phyloP scores from a whole-genome alignment of 805 yeast genomes.

The Diddensiella caesifluorescens region DNA sequence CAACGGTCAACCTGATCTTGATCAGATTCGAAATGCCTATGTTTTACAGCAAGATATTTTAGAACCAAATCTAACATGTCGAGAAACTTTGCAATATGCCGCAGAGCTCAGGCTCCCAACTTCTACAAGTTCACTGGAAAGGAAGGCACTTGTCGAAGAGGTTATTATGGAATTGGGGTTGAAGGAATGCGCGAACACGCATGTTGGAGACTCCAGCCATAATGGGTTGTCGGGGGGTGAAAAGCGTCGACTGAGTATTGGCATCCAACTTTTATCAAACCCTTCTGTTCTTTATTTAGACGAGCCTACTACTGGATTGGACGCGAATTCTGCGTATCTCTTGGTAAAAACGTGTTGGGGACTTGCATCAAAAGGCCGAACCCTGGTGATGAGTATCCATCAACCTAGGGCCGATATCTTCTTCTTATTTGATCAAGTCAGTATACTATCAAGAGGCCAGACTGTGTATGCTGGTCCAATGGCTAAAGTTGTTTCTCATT shows the following conservation, averaged over 20 bases:
- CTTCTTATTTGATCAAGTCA: conserved; percentile 58
- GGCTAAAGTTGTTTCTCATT: conserved; percentile 42
- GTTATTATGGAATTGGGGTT: conserved; percentile 61
- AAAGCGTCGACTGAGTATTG: conserved; percentile 69
- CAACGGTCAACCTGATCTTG: conserved; percentile 27
- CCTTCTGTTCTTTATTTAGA: conserved; percentile 76
- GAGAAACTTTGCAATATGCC: conserved; percentile 63
- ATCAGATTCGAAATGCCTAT: conserved; percentile 47
- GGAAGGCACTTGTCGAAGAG: conserved; percentile 49
- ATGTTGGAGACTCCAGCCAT: conserved; percentile 48
- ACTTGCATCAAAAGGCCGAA: conserved; percentile 56
- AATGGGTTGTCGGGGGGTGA: conserved; percentile 82
- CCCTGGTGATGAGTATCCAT: conserved; percentile 71
- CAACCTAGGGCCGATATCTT: conserved; percentile 81
- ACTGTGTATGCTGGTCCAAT: conserved; percentile 46
- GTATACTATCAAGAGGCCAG: conserved; percentile 59
- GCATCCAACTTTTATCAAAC: conserved; percentile 67
- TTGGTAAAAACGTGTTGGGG: conserved; percentile 57
- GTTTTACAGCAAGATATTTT: conserved; percentile 72
- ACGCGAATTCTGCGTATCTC: conserved; percentile 67
- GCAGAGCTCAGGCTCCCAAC: conserved; percentile 64
- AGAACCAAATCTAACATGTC: conserved; percentile 64
- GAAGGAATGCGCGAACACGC: conserved; percentile 54
- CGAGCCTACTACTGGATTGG: conserved; percentile 87
- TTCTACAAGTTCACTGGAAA: conserved; percentile 39